Evolutionary conservation across 2,329 filamentous ascomycete genomes (phyloP).

Genomic region (Botrytis fragariae): DNA sequence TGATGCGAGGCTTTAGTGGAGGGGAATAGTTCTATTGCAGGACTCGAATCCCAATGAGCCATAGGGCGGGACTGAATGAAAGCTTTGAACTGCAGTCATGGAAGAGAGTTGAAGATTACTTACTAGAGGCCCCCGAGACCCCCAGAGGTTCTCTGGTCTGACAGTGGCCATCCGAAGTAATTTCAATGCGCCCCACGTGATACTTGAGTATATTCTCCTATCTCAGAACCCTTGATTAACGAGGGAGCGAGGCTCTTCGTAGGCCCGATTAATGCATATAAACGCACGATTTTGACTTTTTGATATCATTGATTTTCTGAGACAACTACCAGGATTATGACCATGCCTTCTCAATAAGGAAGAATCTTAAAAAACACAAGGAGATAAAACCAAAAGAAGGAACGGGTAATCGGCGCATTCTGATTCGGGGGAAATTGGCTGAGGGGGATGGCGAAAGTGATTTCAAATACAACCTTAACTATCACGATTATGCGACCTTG

Average conservation of each 20-base stretch:
- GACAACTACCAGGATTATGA: not conserved
- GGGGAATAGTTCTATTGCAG: not conserved
- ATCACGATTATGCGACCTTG: not conserved
- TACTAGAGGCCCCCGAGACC: not conserved
- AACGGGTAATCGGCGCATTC: not conserved
- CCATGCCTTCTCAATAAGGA: not conserved
- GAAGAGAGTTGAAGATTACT: not conserved
- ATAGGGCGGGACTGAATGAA: not conserved
- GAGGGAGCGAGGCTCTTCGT: not conserved
- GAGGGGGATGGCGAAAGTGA: not conserved
- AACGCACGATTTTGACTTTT: not conserved
- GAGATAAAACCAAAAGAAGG: not conserved
- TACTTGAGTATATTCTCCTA: not conserved
- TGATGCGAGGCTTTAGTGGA: not conserved
- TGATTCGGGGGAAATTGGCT: not conserved
- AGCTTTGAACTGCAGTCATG: not conserved
- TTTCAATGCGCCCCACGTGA: not conserved
- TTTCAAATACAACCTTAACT: not conserved
- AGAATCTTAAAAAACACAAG: not conserved
- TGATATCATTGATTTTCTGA: not conserved
- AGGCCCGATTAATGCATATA: not conserved
- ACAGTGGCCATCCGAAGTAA: not conserved
- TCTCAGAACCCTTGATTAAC: not conserved
- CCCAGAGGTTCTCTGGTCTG: not conserved
- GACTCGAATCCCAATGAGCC: not conserved